These are phyloP conservation scores for Candida sojae DNA, from an alignment of 1,139 yeast species.

Conservation along the genomic window DNA sequence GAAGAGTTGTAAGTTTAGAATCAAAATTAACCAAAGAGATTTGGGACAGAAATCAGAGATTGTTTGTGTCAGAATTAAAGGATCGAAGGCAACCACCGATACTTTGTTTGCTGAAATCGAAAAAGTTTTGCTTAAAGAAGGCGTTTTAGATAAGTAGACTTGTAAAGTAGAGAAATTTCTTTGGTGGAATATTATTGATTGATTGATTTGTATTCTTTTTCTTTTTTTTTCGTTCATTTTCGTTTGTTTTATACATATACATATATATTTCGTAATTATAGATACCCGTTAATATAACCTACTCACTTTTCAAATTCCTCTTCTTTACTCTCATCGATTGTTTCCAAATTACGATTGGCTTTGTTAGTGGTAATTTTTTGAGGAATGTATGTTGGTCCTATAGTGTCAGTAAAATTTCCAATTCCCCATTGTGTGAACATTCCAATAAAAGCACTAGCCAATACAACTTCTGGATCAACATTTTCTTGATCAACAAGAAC, in stretches of 20 bases:
- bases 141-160: constrained; percentile 35
- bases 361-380: constrained; percentile 4
- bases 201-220: neutral
- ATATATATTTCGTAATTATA: neutral
- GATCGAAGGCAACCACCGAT: constrained; percentile 43
- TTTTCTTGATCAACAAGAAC: constrained; percentile 48
- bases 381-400: constrained; percentile 48
- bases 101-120: constrained; percentile 50
- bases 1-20: constrained; percentile 65
- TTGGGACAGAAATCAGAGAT: constrained; percentile 46
- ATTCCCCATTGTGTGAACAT: constrained; percentile 68
- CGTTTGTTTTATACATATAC: neutral
- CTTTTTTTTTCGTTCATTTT: neutral
- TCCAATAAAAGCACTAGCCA: constrained; percentile 59
- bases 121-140: constrained; percentile 48
- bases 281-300: neutral
- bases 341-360: constrained; percentile 3
- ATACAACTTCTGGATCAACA: constrained; percentile 50
- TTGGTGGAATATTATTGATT: neutral
- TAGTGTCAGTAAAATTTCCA: constrained; percentile 53
- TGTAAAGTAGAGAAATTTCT: constrained; percentile 6
- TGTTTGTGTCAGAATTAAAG: constrained; percentile 48
- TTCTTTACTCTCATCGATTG: constrained; percentile 6
- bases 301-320: constrained; percentile 4
- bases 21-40: constrained; percentile 47